Conservation (phyloP, 1,139 yeast species). For the Lodderomyces oxycetoniae region DNA sequence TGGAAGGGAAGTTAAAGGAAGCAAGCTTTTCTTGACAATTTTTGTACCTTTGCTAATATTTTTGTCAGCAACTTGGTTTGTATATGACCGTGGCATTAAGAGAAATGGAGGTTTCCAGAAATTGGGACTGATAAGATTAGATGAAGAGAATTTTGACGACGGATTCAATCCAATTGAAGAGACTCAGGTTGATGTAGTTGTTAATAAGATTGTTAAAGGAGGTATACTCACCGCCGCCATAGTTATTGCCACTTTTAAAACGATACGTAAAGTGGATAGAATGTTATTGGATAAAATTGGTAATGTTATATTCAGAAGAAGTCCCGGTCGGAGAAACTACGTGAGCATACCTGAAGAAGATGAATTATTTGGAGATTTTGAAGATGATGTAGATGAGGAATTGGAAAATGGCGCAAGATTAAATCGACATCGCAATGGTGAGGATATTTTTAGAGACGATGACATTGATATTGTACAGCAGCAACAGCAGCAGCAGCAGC, state of each 20-base stretch:
- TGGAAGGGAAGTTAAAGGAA: slow-evolving; percentile 55
- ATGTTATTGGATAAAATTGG: slow-evolving; percentile 33
- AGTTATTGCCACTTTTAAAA: slow-evolving; percentile 36
- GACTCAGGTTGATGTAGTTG: slow-evolving; percentile 56
- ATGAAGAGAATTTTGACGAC: slow-evolving; percentile 67
- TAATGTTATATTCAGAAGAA: slow-evolving; percentile 34
- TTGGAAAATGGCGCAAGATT: slow-evolving; percentile 27
- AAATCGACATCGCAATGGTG: slow-evolving; percentile 15
- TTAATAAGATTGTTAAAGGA: slow-evolving; percentile 56
- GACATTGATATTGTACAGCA: slow-evolving; percentile 11
- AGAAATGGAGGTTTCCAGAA: slow-evolving; percentile 77
- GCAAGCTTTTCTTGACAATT: slow-evolving; percentile 48
- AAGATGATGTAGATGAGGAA: slow-evolving; percentile 48
- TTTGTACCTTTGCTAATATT: slow-evolving; percentile 57
- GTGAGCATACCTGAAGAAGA: slow-evolving; percentile 43
- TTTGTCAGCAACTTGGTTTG: slow-evolving; percentile 58
- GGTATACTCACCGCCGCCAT: slow-evolving; percentile 54
- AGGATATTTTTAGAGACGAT: slow-evolving; percentile 13
- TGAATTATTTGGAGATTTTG: slow-evolving; percentile 46
- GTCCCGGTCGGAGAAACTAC: slow-evolving; percentile 40
- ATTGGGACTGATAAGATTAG: slow-evolving; percentile 83
- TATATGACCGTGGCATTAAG: slow-evolving; percentile 75
- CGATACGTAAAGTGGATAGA: slow-evolving; percentile 33
- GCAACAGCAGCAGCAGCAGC: slow-evolving; percentile 35
- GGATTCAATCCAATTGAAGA: slow-evolving; percentile 62